A percentile compares a stretch with the other conserved stretches of the same genome.
Evolutionary conservation across 2,329 filamentous ascomycete species (phyloP).

Genomic region (Graphiopsis chlorocephala): DNA sequence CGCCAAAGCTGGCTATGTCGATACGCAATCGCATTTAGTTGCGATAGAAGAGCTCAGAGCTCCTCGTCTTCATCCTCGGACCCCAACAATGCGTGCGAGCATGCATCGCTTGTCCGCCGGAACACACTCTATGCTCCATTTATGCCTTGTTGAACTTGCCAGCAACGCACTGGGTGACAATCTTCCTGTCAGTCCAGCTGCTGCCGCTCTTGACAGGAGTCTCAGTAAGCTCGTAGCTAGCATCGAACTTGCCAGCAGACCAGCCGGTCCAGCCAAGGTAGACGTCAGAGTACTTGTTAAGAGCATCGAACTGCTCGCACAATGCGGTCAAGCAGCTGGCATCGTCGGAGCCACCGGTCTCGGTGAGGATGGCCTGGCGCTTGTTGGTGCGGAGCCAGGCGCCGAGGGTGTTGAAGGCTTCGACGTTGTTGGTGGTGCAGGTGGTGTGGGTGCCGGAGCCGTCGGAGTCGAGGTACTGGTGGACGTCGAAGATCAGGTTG

Average conservation of each 20-base stretch:
- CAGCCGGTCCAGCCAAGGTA: conserved; percentile 35
- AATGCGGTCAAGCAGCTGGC: conserved; percentile 34
- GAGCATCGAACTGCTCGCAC: conserved; percentile 34
- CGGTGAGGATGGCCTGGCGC: conserved; percentile 40
- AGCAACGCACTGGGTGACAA: conserved; percentile 31
- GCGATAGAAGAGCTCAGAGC: no score
- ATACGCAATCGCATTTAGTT: not conserved
- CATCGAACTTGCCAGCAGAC: conserved; percentile 33
- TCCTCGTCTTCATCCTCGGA: not conserved
- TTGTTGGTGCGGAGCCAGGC: conserved; percentile 38
- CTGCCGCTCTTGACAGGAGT: conserved; percentile 26
- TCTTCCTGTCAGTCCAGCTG: conserved; percentile 27
- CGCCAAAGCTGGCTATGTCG: not conserved
- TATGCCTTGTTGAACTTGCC: conserved; percentile 24
- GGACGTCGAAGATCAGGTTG: conserved; percentile 41
- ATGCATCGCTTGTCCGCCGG: not conserved
- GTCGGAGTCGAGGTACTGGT: conserved; percentile 43
- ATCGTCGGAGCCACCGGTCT: conserved; percentile 41
- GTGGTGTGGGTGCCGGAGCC: conserved; percentile 37
- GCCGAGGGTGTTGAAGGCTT: conserved; percentile 36
- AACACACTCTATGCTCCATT: not conserved
- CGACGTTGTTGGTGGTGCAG: conserved; percentile 35
- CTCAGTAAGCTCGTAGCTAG: conserved; percentile 30
- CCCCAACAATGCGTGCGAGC: not conserved
- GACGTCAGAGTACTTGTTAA: conserved; percentile 32